Evolutionary conservation across 176 grass and related monocot genomes (phyloP).

Genomic region (Zea mays): DNA sequence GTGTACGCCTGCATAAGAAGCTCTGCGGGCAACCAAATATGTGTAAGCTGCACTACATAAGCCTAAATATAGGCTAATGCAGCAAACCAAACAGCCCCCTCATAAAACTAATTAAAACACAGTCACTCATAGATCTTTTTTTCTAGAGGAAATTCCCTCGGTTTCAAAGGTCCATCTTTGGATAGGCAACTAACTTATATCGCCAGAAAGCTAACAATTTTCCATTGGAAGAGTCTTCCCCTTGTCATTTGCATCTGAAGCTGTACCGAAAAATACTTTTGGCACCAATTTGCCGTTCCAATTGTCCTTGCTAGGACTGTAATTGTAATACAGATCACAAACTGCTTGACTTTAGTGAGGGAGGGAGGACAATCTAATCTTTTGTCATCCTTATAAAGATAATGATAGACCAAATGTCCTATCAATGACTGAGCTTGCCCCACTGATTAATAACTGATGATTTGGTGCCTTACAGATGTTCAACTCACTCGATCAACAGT

Average conservation of each 20-base stretch:
- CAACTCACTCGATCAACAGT: not conserved
- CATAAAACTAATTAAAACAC: not conserved
- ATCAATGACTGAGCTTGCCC: no score
- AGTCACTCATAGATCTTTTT: no score
- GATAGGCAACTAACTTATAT: not conserved
- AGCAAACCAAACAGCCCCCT: no score
- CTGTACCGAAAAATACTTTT: not conserved
- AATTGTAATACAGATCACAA: not conserved
- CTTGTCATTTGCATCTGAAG: not conserved
- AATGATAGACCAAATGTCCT: no score
- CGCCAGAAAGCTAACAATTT: not conserved
- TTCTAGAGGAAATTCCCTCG: not conserved
- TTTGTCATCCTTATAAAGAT: no score
- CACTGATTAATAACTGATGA: no score
- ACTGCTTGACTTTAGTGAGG: constrained; percentile 6
- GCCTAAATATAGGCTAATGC: no score
- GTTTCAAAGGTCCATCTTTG: not conserved
- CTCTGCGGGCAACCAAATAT: no score
- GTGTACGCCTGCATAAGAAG: no score
- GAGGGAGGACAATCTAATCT: no score
- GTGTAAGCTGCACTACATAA: no score
- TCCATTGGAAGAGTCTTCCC: not conserved
- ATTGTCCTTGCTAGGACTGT: not conserved
- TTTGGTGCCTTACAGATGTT: no score
- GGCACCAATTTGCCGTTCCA: not conserved